Percentiles rank a stretch among this genome's conserved stretches.
phyloP scores from a whole-genome alignment of 345 rosid species.

The Populus deltoides region DNA sequence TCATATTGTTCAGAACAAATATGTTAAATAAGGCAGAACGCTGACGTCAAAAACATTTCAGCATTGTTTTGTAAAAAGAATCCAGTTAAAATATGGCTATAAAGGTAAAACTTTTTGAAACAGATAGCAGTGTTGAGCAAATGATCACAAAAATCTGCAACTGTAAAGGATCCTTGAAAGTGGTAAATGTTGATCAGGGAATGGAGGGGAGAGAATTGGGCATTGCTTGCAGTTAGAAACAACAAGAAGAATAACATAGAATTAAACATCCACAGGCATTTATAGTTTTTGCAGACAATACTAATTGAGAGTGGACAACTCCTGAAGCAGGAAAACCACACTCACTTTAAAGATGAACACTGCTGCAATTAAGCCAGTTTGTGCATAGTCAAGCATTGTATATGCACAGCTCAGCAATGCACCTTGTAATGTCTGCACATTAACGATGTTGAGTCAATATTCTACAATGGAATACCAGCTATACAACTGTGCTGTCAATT shows the following conservation, averaged over 20 bases:
- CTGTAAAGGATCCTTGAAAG: neutral
- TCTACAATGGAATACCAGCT: neutral
- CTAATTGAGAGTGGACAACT: neutral
- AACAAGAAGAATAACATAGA: neutral
- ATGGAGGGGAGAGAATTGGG: neutral
- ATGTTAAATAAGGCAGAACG: neutral
- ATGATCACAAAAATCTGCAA: neutral
- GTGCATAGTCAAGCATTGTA: slow-evolving; percentile 88
- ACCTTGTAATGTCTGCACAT: slow-evolving; percentile 72
- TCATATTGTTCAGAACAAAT: neutral
- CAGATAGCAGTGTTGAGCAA: neutral
- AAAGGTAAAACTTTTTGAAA: neutral
- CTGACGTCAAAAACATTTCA: neutral
- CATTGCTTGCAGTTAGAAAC: neutral
- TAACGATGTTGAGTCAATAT: slow-evolving; percentile 5
- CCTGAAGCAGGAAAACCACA: slow-evolving; percentile 13
- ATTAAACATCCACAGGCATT: neutral
- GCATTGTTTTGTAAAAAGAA: neutral
- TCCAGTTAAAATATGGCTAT: neutral
- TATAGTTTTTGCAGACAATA: slow-evolving; percentile 1
- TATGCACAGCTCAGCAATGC: slow-evolving; percentile 76
- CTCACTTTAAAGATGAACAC: slow-evolving; percentile 94
- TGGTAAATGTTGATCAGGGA: neutral
- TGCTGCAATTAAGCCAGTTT: slow-evolving; percentile 93
- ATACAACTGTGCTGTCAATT: neutral